phyloP scores from a whole-genome alignment of 305 asterid species.

The Fraxinus platypoda region DNA sequence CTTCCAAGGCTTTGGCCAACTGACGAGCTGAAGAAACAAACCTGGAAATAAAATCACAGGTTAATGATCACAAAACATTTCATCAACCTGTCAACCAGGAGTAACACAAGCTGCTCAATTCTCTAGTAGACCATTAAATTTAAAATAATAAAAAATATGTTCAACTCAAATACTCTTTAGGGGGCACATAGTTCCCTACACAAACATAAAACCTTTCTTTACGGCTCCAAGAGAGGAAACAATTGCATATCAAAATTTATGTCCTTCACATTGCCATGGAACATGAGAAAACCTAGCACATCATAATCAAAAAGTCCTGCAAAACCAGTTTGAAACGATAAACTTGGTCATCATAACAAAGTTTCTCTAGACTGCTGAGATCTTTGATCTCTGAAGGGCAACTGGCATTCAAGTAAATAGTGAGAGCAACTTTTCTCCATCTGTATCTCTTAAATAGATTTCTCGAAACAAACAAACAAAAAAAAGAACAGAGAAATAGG shows the following conservation, averaged over 20 bases:
- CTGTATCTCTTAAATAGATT: background rate
- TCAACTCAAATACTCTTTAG: background rate
- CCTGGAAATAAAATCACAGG: constrained; percentile 42
- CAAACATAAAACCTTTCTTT: background rate
- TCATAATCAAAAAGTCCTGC: background rate
- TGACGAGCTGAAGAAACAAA: constrained; percentile 95
- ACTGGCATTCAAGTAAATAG: background rate
- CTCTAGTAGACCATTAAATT: background rate
- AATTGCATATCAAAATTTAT: background rate
- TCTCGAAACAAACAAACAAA: background rate
- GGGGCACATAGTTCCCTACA: background rate
- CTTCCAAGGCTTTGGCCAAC: constrained; percentile 92
- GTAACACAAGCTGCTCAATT: background rate
- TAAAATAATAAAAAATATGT: background rate
- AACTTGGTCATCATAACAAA: background rate
- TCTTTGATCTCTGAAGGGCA: background rate
- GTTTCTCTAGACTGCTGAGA: background rate
- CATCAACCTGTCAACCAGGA: background rate
- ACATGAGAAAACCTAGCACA: background rate
- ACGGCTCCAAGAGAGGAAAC: background rate
- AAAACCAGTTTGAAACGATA: background rate
- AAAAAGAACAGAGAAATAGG: background rate
- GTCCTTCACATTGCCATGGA: background rate
- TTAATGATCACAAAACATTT: background rate
- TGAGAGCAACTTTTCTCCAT: background rate